These are phyloP conservation scores for Tylopilus plumbeoviolaceoides DNA, from an alignment of 768 basidiomycete genomes.

Conservation along the genomic window DNA sequence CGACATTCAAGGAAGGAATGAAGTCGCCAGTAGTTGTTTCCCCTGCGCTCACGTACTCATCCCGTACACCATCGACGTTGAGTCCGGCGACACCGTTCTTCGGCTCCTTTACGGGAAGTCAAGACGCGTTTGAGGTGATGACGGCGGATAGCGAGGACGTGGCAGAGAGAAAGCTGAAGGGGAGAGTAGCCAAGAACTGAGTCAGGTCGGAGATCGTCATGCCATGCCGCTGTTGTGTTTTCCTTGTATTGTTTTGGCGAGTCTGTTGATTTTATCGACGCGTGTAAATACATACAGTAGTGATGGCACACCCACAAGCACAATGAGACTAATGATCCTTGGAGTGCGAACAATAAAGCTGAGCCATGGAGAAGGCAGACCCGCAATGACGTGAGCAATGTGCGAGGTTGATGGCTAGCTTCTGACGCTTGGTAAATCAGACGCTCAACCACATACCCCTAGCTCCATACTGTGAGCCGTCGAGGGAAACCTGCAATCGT, in stretches of 20 bases:
- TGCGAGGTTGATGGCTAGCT: no score
- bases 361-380: no score
- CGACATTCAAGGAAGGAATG: constrained; percentile 27
- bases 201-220: background rate
- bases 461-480: no score
- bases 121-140: constrained; percentile 31
- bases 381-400: no score
- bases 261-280: constrained; percentile 1
- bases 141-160: constrained; percentile 20
- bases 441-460: no score
- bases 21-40: constrained; percentile 57
- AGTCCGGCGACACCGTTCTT: constrained; percentile 74
- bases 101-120: constrained; percentile 43
- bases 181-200: constrained; percentile 17
- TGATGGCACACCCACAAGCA: background rate
- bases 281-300: no score
- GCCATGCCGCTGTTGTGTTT: background rate
- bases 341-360: background rate
- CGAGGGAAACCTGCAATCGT: no score
- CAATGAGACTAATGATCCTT: background rate
- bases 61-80: constrained; percentile 57
- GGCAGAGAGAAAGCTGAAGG: constrained; percentile 24
- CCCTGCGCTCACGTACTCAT: constrained; percentile 67
- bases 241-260: constrained; percentile 7
- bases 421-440: no score